These are phyloP conservation scores for Cadophora malorum DNA, from an alignment of 2,329 filamentous ascomycete species.

Conservation along the genomic window DNA sequence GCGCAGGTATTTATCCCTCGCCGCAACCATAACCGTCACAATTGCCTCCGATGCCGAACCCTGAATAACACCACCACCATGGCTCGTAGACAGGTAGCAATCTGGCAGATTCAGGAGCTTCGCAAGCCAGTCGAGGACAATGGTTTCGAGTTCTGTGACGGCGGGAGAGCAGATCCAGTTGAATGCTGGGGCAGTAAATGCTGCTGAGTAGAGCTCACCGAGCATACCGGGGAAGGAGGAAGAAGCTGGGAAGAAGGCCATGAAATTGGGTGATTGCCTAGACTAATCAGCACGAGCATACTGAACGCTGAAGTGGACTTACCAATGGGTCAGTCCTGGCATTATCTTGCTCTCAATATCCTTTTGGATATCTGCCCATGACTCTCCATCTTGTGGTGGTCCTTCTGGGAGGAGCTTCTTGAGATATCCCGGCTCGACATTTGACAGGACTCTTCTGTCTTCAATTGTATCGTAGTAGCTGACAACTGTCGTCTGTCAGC, in stretches of 20 bases:
- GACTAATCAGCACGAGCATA: conserved; percentile 17
- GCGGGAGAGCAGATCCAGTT: conserved; percentile 97
- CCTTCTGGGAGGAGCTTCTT: conserved; percentile 74
- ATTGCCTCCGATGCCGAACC: conserved; percentile 89
- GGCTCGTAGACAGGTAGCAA: conserved; percentile 74
- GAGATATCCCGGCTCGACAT: conserved; percentile 85
- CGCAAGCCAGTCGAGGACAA: conserved; percentile 91
- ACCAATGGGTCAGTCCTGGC: conserved; percentile 91
- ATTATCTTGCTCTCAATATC: conserved; percentile 89
- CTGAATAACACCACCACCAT: conserved; percentile 91
- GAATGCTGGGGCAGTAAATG: conserved; percentile 90
- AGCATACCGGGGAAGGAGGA: conserved; percentile 85
- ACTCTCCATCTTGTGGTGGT: conserved; percentile 70
- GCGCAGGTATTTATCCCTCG: conserved; percentile 78
- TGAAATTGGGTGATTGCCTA: conserved; percentile 88
- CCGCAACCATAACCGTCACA: conserved; percentile 85
- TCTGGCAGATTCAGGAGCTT: conserved; percentile 75
- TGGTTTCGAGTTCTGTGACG: conserved; percentile 90
- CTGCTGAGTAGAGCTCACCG: conserved; percentile 89
- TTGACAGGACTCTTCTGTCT: conserved; percentile 74
- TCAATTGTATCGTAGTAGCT: conserved; percentile 81
- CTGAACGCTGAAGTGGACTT: too few species aligned
- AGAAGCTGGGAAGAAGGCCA: conserved; percentile 91
- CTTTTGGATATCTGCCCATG: conserved; percentile 79
- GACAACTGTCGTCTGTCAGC: conserved; percentile 64